These are phyloP conservation scores for Anethum foeniculum DNA, from an alignment of 140 eudicot species.

Conservation along the genomic window DNA sequence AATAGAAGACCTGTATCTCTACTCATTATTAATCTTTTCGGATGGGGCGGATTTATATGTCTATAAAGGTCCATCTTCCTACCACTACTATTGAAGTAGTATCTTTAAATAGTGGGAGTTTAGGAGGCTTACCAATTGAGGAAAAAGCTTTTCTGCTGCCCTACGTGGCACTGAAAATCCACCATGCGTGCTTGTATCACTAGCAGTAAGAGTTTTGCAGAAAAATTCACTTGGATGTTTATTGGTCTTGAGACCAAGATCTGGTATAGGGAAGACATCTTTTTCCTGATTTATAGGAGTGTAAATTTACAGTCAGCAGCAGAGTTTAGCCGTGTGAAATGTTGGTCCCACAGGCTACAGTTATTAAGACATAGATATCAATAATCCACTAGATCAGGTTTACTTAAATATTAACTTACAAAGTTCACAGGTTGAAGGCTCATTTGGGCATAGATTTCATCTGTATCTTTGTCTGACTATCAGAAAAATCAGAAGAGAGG, in stretches of 20 bases:
- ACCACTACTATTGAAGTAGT: not conserved
- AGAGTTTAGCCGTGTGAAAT: no score
- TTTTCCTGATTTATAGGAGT: constrained; percentile 53
- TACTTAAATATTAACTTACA: constrained; percentile 33
- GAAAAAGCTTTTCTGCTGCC: constrained; percentile 96
- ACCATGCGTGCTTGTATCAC: constrained; percentile 97
- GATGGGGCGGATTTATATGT: not conserved
- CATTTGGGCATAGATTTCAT: constrained; percentile 96
- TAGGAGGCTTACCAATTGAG: constrained; percentile 53
- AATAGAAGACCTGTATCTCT: not conserved
- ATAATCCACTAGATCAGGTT: not conserved
- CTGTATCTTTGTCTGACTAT: constrained; percentile 96
- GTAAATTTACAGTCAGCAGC: not conserved
- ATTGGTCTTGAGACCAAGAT: constrained; percentile 65
- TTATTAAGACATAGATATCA: no score
- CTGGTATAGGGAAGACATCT: constrained; percentile 89
- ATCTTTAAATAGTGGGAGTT: not conserved
- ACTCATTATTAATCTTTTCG: not conserved
- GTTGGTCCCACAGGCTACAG: no score
- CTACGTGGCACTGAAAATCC: constrained; percentile 98
- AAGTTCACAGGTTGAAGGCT: constrained; percentile 89
- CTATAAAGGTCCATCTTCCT: not conserved
- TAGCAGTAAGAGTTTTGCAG: constrained; percentile 88
- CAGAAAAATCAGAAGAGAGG: constrained; percentile 13
- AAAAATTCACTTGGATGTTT: constrained; percentile 92